phyloP scores from a whole-genome alignment of 2,329 filamentous ascomycete genomes.

The Verruconis gallopava region DNA sequence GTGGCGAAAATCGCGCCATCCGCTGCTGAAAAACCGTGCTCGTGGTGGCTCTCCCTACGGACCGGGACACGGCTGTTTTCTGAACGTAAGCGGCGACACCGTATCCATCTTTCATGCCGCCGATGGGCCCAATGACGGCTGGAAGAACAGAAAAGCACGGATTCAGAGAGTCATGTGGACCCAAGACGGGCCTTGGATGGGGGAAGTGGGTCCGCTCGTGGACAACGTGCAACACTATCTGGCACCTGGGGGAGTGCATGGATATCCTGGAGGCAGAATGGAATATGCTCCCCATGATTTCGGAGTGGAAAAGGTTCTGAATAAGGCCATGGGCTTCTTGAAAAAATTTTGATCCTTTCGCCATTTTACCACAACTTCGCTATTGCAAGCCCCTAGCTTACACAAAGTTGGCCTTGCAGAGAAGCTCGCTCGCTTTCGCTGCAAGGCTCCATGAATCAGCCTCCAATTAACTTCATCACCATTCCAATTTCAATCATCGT shows the following conservation, averaged over 20 bases:
- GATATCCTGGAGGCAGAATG: not conserved
- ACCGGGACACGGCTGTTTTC: slow-evolving; percentile 34
- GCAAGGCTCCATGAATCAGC: too few species aligned
- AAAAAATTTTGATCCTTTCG: slow-evolving; percentile 4
- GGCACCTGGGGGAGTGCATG: not conserved
- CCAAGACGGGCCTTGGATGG: slow-evolving; percentile 29
- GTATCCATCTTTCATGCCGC: slow-evolving; percentile 34
- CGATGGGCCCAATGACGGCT: slow-evolving; percentile 30
- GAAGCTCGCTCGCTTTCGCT: too few species aligned
- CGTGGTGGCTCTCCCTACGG: slow-evolving; percentile 29
- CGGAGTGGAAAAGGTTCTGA: slow-evolving; percentile 12
- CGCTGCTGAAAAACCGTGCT: slow-evolving; percentile 24
- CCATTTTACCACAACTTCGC: too few species aligned
- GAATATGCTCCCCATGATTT: not conserved
- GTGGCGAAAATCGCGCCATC: slow-evolving; percentile 28
- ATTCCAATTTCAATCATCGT: too few species aligned
- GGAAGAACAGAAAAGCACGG: slow-evolving; percentile 31
- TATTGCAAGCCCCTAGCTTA: too few species aligned
- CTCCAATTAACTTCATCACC: too few species aligned
- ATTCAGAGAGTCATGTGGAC: slow-evolving; percentile 29
- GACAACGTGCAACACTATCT: not conserved
- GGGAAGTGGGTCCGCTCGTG: slow-evolving; percentile 13
- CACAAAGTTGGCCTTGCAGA: too few species aligned
- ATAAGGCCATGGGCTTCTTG: slow-evolving; percentile 11
- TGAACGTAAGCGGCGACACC: slow-evolving; percentile 24